Evolutionary conservation across 208 protist genomes (phyloP), one percentile per base, ranked within the genome.

Genomic region (Acanthamoeba culbertsoni): DNA sequence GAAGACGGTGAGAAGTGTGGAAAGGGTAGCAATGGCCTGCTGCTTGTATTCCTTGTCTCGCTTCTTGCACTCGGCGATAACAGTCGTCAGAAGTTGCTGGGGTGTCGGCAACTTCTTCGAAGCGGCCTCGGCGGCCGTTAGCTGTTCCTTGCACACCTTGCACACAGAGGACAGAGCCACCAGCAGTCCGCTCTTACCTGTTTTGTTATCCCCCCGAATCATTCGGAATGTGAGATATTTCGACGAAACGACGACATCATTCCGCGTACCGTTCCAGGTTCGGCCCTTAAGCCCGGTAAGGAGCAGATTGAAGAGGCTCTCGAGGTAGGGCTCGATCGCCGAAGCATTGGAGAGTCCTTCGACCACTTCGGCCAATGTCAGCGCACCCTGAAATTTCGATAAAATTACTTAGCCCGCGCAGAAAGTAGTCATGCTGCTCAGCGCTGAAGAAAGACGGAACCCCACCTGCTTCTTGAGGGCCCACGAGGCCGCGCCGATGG

Each of bases 21-120:
- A 40, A 45, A 96, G 31, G 45, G 89, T 91, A 2, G 51, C n/a
- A 31, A 96, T 63, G 46, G 93, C 93, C 46, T 95, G 91, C 51
- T 90, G 91, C 71, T 96, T 96, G 31, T 95, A 95, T 33, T 94
- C 93, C 51, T 93, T 86, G 88, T 96, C 93, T 35, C 84, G 82
- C 93, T 96, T 96, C 71, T 96, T 96, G 84, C 95, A 95, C 53
- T 96, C 95, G 35, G 65, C 48, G n/a, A 96, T 68, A 35, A 93
- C 86, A 2, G 68, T 57, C 8, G 35, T 37, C 33, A 94, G 23
- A 1, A 96, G 37, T 73, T 94, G 93, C 1, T 7, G 5, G 26
- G 86, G 31, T 10, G 43, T 37, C 20, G 91, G 94, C 26, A 95
- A 55, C 43, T 45, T 43, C 59, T 62, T 42, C 42, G n/a, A 31